Percentiles rank a stretch among this genome's conserved stretches.
These are phyloP conservation scores for Raffaelea arxii DNA, from an alignment of 2,329 filamentous ascomycete species.

Conservation along the genomic window DNA sequence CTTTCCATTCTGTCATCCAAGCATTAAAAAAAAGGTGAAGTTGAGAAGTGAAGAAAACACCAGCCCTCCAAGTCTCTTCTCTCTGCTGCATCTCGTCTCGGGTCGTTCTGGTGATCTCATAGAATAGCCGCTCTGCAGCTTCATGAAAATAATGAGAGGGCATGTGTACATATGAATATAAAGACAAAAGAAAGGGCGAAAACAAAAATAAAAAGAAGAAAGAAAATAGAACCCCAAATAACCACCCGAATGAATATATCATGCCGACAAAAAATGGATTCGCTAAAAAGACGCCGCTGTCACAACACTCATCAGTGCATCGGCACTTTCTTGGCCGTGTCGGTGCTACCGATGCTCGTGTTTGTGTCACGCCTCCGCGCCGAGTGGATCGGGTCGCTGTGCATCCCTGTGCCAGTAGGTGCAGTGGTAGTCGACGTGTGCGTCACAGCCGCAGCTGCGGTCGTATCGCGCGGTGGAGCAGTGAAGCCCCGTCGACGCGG, in stretches of 20 bases:
- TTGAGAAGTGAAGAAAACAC: not conserved
- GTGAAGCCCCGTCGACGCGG: too few species aligned
- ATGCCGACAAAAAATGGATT: not conserved
- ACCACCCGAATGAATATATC: not conserved
- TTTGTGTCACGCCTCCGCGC: conserved; percentile 47
- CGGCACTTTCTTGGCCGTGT: conserved; percentile 50
- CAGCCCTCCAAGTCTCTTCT: too few species aligned
- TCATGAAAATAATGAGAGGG: too few species aligned
- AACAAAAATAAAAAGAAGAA: not conserved
- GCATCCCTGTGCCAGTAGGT: too few species aligned
- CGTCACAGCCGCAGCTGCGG: too few species aligned
- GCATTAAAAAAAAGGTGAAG: not conserved
- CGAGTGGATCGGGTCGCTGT: conserved; percentile 17
- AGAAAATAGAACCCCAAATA: not conserved
- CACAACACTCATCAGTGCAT: conserved; percentile 1
- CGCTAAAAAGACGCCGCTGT: not conserved
- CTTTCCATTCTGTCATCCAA: too few species aligned
- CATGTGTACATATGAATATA: too few species aligned
- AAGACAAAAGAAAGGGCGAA: not conserved
- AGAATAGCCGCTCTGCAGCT: too few species aligned
- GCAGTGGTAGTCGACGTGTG: too few species aligned
- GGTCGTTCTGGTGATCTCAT: too few species aligned
- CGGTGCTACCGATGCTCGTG: conserved; percentile 50
- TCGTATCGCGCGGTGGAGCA: too few species aligned
- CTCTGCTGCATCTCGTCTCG: too few species aligned